Percentiles rank a stretch among this genome's conserved stretches.
phyloP scores from a whole-genome alignment of 805 yeast genomes.

The Candida sonorensis region DNA sequence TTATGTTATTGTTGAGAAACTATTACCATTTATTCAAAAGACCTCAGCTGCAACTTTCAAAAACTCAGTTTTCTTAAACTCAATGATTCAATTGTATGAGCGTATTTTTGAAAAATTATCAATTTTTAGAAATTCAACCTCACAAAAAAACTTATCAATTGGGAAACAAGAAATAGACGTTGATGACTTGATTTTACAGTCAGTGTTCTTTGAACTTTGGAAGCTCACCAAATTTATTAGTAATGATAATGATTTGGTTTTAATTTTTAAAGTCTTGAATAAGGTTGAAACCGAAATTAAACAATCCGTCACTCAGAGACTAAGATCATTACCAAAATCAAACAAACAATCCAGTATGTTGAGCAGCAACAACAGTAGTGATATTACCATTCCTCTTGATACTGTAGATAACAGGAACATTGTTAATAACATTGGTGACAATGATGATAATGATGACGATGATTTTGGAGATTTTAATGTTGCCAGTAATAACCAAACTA shows the following conservation, averaged over 20 bases:
- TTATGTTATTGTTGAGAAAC: constrained; percentile 63
- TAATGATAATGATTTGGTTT: constrained; percentile 16
- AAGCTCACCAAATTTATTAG: constrained; percentile 21
- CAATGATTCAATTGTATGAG: constrained; percentile 24
- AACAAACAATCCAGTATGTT: no score
- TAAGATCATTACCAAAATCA: no score
- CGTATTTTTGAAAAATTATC: constrained; percentile 22
- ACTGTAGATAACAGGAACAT: no score
- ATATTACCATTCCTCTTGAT: no score
- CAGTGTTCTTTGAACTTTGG: constrained; percentile 30
- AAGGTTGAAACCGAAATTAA: constrained; percentile 16
- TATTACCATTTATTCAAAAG: constrained; percentile 63
- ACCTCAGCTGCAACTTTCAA: constrained; percentile 27
- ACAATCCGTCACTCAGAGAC: constrained; percentile 9
- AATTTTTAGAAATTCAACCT: constrained; percentile 18
- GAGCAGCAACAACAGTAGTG: no score
- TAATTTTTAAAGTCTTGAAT: constrained; percentile 10
- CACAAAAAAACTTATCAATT: constrained; percentile 17
- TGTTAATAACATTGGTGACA: not conserved
- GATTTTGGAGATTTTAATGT: constrained; percentile 12
- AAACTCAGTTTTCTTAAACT: constrained; percentile 23
- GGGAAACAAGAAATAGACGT: constrained; percentile 19
- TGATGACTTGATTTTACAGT: constrained; percentile 24
- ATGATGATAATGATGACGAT: constrained; percentile 6
- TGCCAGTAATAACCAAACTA: not conserved